Evolutionary conservation across 148 eudicot species (phyloP).

Genomic region (Amaranthus cruentus): DNA sequence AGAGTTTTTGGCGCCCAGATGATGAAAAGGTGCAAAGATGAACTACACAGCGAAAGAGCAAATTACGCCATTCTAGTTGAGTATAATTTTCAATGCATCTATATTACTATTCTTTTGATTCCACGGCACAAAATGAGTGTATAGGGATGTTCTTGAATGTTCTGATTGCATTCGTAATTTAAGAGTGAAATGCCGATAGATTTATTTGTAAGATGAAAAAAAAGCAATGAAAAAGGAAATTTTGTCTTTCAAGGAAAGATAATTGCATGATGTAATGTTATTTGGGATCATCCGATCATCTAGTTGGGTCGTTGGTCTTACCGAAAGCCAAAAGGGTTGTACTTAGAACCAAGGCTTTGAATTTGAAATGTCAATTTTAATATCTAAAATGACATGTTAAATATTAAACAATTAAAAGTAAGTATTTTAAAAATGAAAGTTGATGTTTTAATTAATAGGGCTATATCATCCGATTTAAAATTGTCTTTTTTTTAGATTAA

Average conservation of each 20-base stretch:
- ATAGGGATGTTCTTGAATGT: constrained; percentile 12
- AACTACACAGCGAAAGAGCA: background rate
- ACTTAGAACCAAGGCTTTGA: no score
- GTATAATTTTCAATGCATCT: background rate
- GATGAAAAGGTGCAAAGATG: constrained; percentile 33
- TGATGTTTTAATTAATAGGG: no score
- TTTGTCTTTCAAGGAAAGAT: background rate
- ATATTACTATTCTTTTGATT: constrained; percentile 18
- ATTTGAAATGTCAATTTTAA: no score
- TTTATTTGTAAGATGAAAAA: background rate
- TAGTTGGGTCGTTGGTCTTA: background rate
- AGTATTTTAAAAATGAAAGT: no score
- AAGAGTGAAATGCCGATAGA: background rate
- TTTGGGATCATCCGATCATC: background rate
- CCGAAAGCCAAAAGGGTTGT: background rate
- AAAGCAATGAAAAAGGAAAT: constrained; percentile 4
- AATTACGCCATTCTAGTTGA: background rate
- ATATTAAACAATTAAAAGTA: no score
- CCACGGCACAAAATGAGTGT: constrained; percentile 7
- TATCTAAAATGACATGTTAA: no score
- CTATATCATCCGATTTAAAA: no score
- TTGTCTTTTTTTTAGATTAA: no score
- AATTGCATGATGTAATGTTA: background rate
- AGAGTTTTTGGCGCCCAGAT: constrained; percentile 80
- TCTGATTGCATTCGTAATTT: background rate